Evolutionary conservation across 352 stramenopile genomes (phyloP), one percentile per base, ranked within the genome.

Genomic region (Phytophthora lateralis): DNA sequence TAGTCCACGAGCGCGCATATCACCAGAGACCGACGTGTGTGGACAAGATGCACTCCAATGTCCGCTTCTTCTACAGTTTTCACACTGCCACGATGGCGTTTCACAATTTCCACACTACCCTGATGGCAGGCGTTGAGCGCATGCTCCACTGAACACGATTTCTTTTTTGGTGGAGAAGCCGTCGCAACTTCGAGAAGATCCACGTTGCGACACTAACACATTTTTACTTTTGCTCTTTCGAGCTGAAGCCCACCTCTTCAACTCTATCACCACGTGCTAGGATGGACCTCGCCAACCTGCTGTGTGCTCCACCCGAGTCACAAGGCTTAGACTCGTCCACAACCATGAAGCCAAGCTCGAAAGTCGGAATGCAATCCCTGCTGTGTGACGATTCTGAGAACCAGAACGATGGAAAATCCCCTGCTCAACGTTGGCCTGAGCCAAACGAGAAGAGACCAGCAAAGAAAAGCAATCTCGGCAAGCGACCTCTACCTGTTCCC

Each of bases 261-360:
- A n/a, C 8, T 15, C 32, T 15, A 38, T 38, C 11, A 10, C 32
- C 11, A 15, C 4, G 11, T 15, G 4, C 43, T 4, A 21, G 3
- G 11, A 56, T 56, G 49, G 37, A 34, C 14, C 47, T 56, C 49
- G 10, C 49, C 8, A 26, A 56, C 18, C n/a, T 47, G 34, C 49
- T 46, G 20, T 27, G n/a, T 17, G n/a, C 14, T 26, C 48, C 20
- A 24, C n/a, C 49, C 21, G 15, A 35, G 9, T 15, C 30, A 4
- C 49, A 55, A 7, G 26, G 20, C 20, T 14, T 5, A 42, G 30
- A 42, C 9, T 8, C 46, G 7, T 29, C 4, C 12, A n/a, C 9
- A 17, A 21, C 11, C 14, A 7, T 21, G 14, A 41, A 20, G 7
- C 3, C 35, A 41, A 41, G 35, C 15, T 17, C 15, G 4, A 41